Percentiles rank a stretch among this genome's conserved stretches.
These are phyloP conservation scores for Sicyos baderoa DNA, from an alignment of 306 rosid species.

Conservation along the genomic window DNA sequence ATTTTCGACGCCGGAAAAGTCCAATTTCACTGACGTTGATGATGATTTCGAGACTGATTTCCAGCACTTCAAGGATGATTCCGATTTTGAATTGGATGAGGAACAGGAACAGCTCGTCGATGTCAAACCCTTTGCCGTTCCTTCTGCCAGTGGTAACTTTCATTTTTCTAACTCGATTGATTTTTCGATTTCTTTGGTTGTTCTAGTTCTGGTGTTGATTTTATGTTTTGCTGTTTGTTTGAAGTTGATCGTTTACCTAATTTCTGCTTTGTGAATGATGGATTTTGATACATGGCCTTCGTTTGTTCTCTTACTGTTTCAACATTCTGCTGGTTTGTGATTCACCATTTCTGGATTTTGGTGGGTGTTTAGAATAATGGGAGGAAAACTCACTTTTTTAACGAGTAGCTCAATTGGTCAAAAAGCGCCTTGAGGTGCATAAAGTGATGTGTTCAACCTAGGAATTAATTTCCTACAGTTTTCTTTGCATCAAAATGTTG, in stretches of 20 bases:
- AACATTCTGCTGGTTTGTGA: not conserved
- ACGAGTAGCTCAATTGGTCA: too few relatives aligned
- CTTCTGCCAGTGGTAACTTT: constrained; percentile 31
- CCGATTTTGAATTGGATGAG: constrained; percentile 55
- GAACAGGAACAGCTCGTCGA: constrained; percentile 44
- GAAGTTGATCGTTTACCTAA: not conserved
- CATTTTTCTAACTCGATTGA: constrained; percentile 50
- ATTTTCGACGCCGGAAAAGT: constrained; percentile 30
- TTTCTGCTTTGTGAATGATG: not conserved
- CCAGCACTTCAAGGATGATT: constrained; percentile 74
- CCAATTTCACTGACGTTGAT: constrained; percentile 32
- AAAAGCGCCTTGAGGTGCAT: too few relatives aligned
- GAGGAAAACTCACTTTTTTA: not conserved
- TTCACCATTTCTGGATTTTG: constrained; percentile 3
- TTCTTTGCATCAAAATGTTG: too few relatives aligned
- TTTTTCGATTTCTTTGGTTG: constrained; percentile 25
- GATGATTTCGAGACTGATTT: constrained; percentile 88
- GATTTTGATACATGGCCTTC: not conserved
- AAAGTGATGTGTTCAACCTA: too few relatives aligned
- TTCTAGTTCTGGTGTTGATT: not conserved
- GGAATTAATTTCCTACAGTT: too few relatives aligned
- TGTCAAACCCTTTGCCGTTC: constrained; percentile 36
- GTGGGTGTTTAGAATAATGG: not conserved
- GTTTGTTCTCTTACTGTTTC: not conserved
- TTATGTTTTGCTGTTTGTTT: not conserved